phyloP scores from a whole-genome alignment of 495 filamentous ascomycete genomes.

The Cercophora sp. region DNA sequence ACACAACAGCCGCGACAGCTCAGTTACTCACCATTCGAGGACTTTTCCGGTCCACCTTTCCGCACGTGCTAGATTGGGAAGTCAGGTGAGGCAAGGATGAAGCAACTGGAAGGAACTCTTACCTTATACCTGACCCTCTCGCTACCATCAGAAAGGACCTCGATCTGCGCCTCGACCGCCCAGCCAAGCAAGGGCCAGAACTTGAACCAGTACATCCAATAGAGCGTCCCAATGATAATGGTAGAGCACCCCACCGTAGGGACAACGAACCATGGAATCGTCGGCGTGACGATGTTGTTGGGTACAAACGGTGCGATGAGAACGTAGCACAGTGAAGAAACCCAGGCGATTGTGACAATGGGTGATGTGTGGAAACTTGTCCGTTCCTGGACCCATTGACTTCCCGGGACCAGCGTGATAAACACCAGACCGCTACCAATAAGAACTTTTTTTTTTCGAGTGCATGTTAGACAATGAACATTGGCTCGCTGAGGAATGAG shows the following conservation, averaged over 20 bases:
- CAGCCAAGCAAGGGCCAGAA: constrained; percentile 7
- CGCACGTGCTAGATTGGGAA: no score
- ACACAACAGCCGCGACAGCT: no score
- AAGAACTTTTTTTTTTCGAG: neutral
- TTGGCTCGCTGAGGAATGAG: no score
- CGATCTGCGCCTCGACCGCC: neutral
- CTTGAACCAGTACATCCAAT: constrained; percentile 7
- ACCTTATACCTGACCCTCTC: constrained; percentile 5
- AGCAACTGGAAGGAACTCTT: no score
- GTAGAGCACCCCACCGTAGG: constrained; percentile 4
- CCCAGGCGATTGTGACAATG: constrained; percentile 2
- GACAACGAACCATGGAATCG: constrained; percentile 3
- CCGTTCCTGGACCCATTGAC: neutral
- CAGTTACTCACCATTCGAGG: no score
- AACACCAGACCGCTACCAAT: constrained; percentile 1
- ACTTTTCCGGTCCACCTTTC: no score
- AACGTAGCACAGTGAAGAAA: neutral
- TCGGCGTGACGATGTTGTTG: constrained; percentile 4
- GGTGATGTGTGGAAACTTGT: constrained; percentile 5
- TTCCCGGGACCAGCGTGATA: neutral
- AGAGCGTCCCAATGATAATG: neutral
- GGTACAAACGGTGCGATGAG: neutral
- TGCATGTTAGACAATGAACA: no score
- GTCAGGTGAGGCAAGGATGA: no score
- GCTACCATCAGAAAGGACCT: constrained; percentile 5